Conservation (phyloP, 2,329 filamentous ascomycete genomes). For the Microdochium paspali region DNA sequence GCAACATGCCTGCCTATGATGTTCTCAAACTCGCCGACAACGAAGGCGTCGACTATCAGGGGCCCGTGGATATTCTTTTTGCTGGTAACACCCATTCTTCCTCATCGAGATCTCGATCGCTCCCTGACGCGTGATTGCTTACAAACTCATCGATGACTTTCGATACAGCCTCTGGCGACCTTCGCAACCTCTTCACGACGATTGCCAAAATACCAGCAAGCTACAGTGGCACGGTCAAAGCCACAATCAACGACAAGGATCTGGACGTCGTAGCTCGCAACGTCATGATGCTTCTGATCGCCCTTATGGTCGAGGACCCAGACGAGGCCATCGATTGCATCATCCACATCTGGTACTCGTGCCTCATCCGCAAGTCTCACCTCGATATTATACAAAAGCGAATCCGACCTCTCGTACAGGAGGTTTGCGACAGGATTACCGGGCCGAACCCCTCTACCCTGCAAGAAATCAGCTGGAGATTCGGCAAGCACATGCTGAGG, state of each 20-base stretch:
- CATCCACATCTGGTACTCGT: not conserved
- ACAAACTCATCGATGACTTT: too few relatives aligned
- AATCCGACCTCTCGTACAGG: not conserved
- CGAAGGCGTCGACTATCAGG: not conserved
- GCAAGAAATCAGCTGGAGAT: not conserved
- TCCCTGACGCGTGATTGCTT: not conserved
- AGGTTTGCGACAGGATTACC: not conserved
- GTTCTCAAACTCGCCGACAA: not conserved
- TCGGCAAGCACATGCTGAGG: constrained; percentile 2
- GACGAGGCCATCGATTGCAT: not conserved
- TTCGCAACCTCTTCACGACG: not conserved
- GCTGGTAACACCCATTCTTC: not conserved
- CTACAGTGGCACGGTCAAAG: not conserved
- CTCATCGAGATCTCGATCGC: not conserved
- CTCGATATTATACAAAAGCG: not conserved
- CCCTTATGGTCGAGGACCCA: not conserved
- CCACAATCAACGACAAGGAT: not conserved
- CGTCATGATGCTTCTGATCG: not conserved
- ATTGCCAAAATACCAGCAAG: not conserved
- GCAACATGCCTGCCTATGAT: not conserved
- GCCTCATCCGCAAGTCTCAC: not conserved
- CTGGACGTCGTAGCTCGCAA: not conserved
- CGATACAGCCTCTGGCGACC: not conserved
- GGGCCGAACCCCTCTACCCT: not conserved
- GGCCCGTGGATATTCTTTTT: not conserved